Base-by-base conservation (phyloP, 2,329 filamentous ascomycete species). In the Trichoderma sp. region DNA sequence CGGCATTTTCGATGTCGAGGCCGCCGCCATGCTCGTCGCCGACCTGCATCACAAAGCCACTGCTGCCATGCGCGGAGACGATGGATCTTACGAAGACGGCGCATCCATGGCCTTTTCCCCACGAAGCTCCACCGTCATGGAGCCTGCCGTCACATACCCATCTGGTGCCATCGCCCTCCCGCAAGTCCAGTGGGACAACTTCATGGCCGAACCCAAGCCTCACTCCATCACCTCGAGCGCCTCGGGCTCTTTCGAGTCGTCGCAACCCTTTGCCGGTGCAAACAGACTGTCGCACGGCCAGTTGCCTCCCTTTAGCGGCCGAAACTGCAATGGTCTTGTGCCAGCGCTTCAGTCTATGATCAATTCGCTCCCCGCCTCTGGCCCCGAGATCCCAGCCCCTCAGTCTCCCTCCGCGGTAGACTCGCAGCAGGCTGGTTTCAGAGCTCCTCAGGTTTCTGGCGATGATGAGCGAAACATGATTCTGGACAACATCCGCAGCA, bases 1-100 rank as follows among this genome's bases (percentile, higher is more conserved):
- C 84, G 93, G 93, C 83, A 93, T 96, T 86, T 95, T 98, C 82
- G 97, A 98, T 84, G 93, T 98, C 82, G 96, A 99, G 89, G 95
- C 96, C 81, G 97, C 97, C 80, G 97, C 97, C 80, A 98, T 98
- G 95, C 91, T 99, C 84, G 97, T 99, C 88, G 97, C 96, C 83
- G 95, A 98, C 86, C 93, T 98, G 83, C 96, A 98, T 86, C 95
- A 98, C 88, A 98, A 98, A 88, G 95, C 89, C 81, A 96, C 95
- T 60, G 88, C 89, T 41, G 91, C 91, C 80, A 94, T 91, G 85
- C 89, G 90, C 75, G 85, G 85, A 76, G 89, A 87, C 78, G 87
- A 86, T 77, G 88, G 87, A 79, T 87, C 89, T 67, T 92, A 88
- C 81, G 90, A 91, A 77, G 86, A 88, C 77, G 87, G 85, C 82